These are phyloP conservation scores for Lactarius evosmus DNA, from an alignment of 768 basidiomycete genomes.

Conservation along the genomic window DNA sequence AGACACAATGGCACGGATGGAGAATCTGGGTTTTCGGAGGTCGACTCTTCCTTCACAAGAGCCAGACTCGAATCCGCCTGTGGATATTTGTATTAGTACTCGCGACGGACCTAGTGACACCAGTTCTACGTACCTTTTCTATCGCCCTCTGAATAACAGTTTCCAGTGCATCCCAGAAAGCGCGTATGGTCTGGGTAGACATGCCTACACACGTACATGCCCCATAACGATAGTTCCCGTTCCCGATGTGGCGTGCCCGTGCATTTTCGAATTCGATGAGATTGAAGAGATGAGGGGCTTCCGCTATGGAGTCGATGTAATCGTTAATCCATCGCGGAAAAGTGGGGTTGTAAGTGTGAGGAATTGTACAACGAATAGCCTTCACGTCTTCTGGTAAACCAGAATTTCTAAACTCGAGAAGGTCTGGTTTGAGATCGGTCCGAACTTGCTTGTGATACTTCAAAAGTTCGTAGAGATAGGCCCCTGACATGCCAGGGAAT, in stretches of 20 bases:
- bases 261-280: background rate
- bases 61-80: background rate
- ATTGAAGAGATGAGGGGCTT: background rate
- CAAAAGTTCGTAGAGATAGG: background rate
- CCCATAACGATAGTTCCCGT: too few species aligned
- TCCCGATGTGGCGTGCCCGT: background rate
- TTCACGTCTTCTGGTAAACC: background rate
- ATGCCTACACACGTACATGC: background rate
- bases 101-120: background rate
- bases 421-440: background rate
- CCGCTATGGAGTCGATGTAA: background rate
- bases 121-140: background rate
- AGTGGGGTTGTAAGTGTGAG: too few species aligned
- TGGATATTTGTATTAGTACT: background rate
- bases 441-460: constrained; percentile 1
- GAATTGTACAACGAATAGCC: too few species aligned
- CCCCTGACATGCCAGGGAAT: background rate
- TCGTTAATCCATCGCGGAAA: background rate
- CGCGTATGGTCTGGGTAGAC: background rate
- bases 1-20: background rate
- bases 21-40: background rate
- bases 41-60: background rate
- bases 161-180: background rate
- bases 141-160: background rate
- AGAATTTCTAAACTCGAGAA: background rate